These are phyloP conservation scores for Rhodosporidiobolus sp. DNA, from an alignment of 768 basidiomycete genomes.

Conservation along the genomic window DNA sequence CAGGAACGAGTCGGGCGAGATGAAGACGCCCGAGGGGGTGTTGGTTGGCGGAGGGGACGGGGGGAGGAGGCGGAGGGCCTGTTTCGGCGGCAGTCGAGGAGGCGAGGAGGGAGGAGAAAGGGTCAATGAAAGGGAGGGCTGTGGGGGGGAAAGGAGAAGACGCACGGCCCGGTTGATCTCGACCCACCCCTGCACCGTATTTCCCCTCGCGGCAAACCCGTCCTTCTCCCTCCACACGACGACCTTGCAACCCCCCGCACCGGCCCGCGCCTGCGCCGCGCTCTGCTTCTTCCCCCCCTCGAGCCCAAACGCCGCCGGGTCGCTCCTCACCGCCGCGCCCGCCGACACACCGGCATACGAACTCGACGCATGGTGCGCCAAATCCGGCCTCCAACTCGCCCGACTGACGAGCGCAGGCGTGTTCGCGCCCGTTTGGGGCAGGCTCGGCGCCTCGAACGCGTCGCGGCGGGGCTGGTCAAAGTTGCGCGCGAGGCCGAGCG, in stretches of 20 bases:
- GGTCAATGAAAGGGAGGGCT: not conserved
- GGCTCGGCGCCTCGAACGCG: not conserved
- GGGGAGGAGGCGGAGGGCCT: conserved; percentile 34
- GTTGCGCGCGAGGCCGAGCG: not conserved
- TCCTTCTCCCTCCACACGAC: conserved; percentile 30
- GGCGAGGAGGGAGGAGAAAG: no score
- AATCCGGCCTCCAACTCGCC: not conserved
- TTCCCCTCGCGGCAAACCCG: conserved; percentile 34
- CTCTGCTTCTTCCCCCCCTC: not conserved
- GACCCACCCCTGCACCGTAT: conserved; percentile 36
- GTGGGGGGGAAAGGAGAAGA: not conserved
- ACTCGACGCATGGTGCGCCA: not conserved
- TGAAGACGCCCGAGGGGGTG: conserved; percentile 35
- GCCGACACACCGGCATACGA: no score
- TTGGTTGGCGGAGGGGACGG: conserved; percentile 17
- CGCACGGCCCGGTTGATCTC: conserved; percentile 38
- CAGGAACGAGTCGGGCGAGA: conserved; percentile 39
- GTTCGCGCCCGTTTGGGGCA: conserved; percentile 20
- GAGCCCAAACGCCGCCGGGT: not conserved
- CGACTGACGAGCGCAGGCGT: conserved; percentile 25
- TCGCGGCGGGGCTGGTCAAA: not conserved
- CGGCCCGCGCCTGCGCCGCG: conserved; percentile 12
- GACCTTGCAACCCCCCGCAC: conserved; percentile 38
- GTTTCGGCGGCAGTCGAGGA: not conserved
- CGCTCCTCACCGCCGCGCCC: not conserved